Conservation (phyloP, 768 basidiomycete genomes). For the Boletus rubescentipes region DNA sequence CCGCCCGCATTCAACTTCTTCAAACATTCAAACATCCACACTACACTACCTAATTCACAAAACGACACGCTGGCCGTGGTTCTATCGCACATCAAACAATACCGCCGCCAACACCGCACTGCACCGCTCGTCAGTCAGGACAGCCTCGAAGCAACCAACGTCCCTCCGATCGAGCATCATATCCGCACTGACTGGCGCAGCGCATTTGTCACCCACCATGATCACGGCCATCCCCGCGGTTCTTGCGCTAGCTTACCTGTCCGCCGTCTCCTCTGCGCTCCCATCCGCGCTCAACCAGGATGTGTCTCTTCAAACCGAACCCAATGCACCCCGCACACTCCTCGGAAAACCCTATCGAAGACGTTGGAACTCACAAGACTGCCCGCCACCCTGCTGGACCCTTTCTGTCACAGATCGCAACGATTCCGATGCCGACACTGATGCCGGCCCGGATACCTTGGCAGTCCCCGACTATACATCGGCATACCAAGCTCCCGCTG, state of each 20-base stretch:
- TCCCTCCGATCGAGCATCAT: background rate
- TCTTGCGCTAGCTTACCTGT: constrained; percentile 12
- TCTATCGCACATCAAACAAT: background rate
- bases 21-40: background rate
- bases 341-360: constrained; percentile 15
- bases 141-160: background rate
- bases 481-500: background rate
- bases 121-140: background rate
- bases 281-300: background rate
- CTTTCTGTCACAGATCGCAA: background rate
- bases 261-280: constrained; percentile 6
- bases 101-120: background rate
- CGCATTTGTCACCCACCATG: background rate
- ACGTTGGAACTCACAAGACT: background rate
- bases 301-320: background rate
- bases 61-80: constrained; percentile 17
- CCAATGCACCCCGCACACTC: constrained; percentile 12
- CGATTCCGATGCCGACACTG: background rate
- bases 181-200: background rate
- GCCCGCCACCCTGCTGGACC: background rate
- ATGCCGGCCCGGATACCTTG: background rate
- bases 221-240: background rate
- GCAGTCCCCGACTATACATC: background rate
- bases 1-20: background rate
- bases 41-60: background rate